Conservation (phyloP, 2,329 filamentous ascomycete genomes). For the Septoria linicola region DNA sequence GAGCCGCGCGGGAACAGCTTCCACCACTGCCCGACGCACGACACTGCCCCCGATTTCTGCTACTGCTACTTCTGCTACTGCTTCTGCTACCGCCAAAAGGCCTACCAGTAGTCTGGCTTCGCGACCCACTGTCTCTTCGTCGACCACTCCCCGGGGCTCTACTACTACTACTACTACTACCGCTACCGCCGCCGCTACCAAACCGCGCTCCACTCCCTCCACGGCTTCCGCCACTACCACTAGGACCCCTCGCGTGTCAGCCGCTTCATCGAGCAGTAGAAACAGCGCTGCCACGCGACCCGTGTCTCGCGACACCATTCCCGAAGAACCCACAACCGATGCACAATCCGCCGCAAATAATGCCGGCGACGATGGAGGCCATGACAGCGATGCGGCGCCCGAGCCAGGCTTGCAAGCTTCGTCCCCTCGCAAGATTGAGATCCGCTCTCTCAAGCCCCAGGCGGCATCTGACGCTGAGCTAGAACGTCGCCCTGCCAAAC, state of each 20-base stretch:
- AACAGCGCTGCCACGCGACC: conserved; percentile 16
- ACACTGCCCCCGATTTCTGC: not conserved
- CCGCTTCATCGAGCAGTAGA: conserved; percentile 13
- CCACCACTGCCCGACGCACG: no score
- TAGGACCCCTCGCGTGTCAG: conserved; percentile 12
- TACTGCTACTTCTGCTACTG: conserved; percentile 1
- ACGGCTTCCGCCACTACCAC: conserved; percentile 5
- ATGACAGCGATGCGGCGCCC: conserved; percentile 8
- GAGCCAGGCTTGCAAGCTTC: conserved; percentile 17
- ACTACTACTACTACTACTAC: conserved; percentile 7
- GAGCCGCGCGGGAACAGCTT: not conserved
- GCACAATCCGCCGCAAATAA: not conserved
- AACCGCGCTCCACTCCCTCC: conserved; percentile 11
- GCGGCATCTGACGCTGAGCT: conserved; percentile 30
- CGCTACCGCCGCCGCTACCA: conserved; percentile 15
- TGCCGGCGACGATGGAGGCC: not conserved
- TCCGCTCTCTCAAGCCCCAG: conserved; percentile 28
- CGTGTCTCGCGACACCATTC: conserved; percentile 29
- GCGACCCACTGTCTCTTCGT: conserved; percentile 21
- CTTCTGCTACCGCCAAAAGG: conserved; percentile 5
- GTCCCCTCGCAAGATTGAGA: conserved; percentile 32
- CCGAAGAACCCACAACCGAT: conserved; percentile 24
- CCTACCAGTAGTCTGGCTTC: conserved; percentile 21
- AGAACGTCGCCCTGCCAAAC: conserved; percentile 22
- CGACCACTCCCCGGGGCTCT: conserved; percentile 22